Evolutionary conservation across 1,284 basidiomycete species (phyloP), one percentile per base, ranked within the genome.

Genomic region (Cryptococcus sp.): DNA sequence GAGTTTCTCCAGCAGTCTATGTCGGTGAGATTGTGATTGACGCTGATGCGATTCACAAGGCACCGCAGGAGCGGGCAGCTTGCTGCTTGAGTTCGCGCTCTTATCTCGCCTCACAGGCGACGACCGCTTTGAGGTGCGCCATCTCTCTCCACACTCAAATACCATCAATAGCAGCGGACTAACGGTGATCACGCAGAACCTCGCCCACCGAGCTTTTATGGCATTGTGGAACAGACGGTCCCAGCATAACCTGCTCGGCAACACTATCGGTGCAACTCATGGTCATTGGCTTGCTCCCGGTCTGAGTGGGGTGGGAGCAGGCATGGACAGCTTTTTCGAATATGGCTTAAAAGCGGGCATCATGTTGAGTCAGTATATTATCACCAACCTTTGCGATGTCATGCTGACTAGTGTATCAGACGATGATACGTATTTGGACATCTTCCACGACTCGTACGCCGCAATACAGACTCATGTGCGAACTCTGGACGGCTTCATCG

Each of bases 311-410:
- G 89, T 93, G 38, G 93, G 93, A 26, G 93, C 93, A 15, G 93
- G 93, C 1, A 87, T 94, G 51, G 93, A 96, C 74, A 93, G 90
- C 10, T 95, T 93, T 74, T 93, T 89, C 72, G 93, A 97, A 77
- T 95, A 93, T 73, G 91, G 75, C 0, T 59, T 80, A 46, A 79
- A 79, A 63, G 78, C 77, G 39, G 94, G 93, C 67, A 87, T 96
- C 46, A 74, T 95, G 72, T 90, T 90, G 62, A 89, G 91, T 91
- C 66, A 46, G 84, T 81, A 19, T 20, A 41, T 44, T 20, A 63
- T 67, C 50, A 56, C 47, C 52, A 61, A 40, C 52, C 25, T n/a
- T 7, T 17, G 20, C 46, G 26, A 48, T 34, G 13, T 34, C 29
- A 48, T 26, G 20, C 37, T 16, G 26, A 15, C 48, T n/a, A 39